A percentile compares a stretch with the other conserved stretches of the same genome.
phyloP scores from a whole-genome alignment of 495 filamentous ascomycete species.

The Tuber aestivum region DNA sequence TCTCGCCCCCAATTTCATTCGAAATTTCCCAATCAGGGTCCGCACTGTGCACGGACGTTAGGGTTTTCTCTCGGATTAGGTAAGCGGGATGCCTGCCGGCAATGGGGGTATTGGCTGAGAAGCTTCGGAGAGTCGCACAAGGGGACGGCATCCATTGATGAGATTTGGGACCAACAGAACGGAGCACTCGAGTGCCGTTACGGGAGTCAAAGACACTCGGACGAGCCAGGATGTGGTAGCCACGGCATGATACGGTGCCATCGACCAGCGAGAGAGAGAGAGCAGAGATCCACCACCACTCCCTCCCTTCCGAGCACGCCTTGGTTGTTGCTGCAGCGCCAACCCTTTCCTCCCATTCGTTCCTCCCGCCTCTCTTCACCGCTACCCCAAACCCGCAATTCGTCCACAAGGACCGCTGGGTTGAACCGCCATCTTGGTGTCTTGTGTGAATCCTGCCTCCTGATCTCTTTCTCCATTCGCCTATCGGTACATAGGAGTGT shows the following conservation, averaged over 20 bases:
- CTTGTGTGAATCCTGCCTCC: neutral
- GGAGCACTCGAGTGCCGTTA: neutral
- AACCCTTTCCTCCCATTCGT: conserved; percentile 1
- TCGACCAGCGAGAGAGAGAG: neutral
- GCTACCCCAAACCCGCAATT: neutral
- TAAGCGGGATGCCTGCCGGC: neutral
- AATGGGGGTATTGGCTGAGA: neutral
- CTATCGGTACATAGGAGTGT: neutral
- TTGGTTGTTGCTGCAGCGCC: neutral
- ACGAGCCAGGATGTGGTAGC: neutral
- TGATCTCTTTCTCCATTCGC: neutral
- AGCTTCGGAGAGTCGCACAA: neutral
- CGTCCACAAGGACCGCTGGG: neutral
- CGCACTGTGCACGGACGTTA: neutral
- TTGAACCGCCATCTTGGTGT: neutral
- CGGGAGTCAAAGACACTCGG: neutral
- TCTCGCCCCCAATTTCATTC: neutral
- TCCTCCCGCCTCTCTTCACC: neutral
- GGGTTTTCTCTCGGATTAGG: neutral
- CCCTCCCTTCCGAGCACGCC: neutral
- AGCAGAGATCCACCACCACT: too few relatives aligned
- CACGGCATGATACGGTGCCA: too few relatives aligned
- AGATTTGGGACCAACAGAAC: neutral
- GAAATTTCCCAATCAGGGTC: neutral
- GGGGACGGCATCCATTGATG: neutral